Evolutionary conservation across 2,329 filamentous ascomycete genomes (phyloP).

Genomic region (Exophiala mesophila): DNA sequence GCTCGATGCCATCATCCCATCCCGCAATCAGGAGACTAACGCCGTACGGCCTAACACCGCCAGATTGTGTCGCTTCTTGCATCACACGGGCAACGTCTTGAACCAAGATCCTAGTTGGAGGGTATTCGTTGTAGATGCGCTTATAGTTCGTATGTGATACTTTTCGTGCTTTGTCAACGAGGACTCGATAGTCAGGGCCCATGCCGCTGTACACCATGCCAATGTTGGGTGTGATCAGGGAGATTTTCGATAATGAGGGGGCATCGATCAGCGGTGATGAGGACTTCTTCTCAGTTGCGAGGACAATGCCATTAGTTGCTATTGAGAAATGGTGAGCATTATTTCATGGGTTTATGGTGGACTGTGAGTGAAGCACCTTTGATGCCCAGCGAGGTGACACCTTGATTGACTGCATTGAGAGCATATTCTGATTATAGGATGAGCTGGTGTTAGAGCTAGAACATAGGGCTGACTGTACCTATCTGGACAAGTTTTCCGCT

Average conservation of each 20-base stretch:
- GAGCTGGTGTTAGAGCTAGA: slow-evolving; percentile 13
- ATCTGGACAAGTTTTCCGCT: slow-evolving; percentile 99
- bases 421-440: slow-evolving; percentile 73
- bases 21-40: slow-evolving; percentile 93
- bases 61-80: slow-evolving; percentile 97
- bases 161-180: slow-evolving; percentile 96
- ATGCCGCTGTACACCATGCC: slow-evolving; percentile 99
- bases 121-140: slow-evolving; percentile 99
- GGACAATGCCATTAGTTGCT: slow-evolving; percentile 98
- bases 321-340: slow-evolving; percentile 9
- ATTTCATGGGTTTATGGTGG: neutral
- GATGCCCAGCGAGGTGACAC: slow-evolving; percentile 95
- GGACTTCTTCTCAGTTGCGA: slow-evolving; percentile 99
- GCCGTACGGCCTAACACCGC: slow-evolving; percentile 93
- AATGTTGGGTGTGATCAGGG: slow-evolving; percentile 96
- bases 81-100: slow-evolving; percentile 97
- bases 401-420: slow-evolving; percentile 97
- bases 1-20: slow-evolving; percentile 95
- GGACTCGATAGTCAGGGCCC: slow-evolving; percentile 95
- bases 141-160: slow-evolving; percentile 98
- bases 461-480: slow-evolving; percentile 51
- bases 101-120: slow-evolving; percentile 97
- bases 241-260: slow-evolving; percentile 92
- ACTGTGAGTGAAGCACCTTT: slow-evolving; percentile 62
- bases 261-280: slow-evolving; percentile 96